Percentiles rank a stretch among this genome's conserved stretches.
phyloP scores from a whole-genome alignment of 2,329 filamentous ascomycete species.

The Sporothrix inflata region DNA sequence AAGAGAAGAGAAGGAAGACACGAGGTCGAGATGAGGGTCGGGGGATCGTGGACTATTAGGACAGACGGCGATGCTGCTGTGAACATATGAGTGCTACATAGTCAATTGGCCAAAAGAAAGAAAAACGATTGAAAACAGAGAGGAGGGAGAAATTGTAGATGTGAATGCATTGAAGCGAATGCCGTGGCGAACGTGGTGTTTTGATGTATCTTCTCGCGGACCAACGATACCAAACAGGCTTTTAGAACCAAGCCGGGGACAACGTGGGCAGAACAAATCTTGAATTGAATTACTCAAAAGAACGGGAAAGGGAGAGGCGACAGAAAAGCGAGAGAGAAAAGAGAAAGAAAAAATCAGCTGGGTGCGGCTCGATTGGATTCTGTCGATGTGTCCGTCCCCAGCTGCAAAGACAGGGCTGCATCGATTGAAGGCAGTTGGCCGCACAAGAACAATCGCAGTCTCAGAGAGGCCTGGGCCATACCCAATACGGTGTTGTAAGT shows the following conservation, averaged over 20 bases:
- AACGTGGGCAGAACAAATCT: background rate
- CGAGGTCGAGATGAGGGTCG: background rate
- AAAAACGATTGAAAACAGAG: conserved; percentile 2
- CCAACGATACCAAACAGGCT: background rate
- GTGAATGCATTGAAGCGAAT: background rate
- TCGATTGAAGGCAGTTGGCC: background rate
- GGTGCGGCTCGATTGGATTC: background rate
- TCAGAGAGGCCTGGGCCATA: background rate
- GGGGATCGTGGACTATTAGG: background rate
- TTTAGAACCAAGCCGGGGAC: background rate
- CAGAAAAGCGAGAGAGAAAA: background rate
- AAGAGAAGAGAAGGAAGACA: background rate
- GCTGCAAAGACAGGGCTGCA: background rate
- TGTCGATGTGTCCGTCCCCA: background rate
- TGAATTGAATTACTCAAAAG: background rate
- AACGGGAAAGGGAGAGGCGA: background rate
- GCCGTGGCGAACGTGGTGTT: background rate
- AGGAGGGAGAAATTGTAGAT: too few species aligned
- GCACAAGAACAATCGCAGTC: background rate
- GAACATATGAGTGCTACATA: background rate
- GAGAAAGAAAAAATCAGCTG: too few species aligned
- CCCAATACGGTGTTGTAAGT: background rate
- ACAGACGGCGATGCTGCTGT: background rate
- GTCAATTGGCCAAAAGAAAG: background rate
- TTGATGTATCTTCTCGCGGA: background rate